These are phyloP conservation scores for Daldinia sp. DNA, from an alignment of 2,329 filamentous ascomycete genomes.

Conservation along the genomic window DNA sequence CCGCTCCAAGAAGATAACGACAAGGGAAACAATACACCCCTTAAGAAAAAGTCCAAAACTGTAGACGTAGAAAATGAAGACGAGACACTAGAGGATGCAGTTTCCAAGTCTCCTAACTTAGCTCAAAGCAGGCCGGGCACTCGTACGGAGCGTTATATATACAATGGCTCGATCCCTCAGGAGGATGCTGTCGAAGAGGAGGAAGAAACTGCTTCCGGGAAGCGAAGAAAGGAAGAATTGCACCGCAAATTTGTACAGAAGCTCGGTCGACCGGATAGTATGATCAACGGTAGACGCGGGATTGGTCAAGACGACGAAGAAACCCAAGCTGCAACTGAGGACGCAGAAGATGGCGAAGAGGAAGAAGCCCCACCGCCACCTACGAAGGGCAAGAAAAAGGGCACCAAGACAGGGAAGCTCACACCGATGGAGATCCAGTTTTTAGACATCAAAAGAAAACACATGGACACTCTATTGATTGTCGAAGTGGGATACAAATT, in stretches of 20 bases:
- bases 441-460: slow-evolving; percentile 89
- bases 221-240: slow-evolving; percentile 71
- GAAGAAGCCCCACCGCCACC: slow-evolving; percentile 59
- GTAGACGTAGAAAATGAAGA: slow-evolving; percentile 52
- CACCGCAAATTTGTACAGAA: slow-evolving; percentile 90
- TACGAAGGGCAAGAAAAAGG: slow-evolving; percentile 70
- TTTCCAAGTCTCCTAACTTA: slow-evolving; percentile 30
- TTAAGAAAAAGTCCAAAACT: slow-evolving; percentile 58
- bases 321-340: slow-evolving; percentile 56
- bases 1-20: slow-evolving; percentile 58
- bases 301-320: slow-evolving; percentile 64
- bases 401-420: slow-evolving; percentile 75
- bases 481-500: slow-evolving; percentile 99
- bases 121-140: slow-evolving; percentile 44
- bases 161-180: slow-evolving; percentile 57
- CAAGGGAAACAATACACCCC: slow-evolving; percentile 53
- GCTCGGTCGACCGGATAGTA: slow-evolving; percentile 84
- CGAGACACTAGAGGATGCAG: slow-evolving; percentile 52
- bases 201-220: slow-evolving; percentile 56
- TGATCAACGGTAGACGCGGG: slow-evolving; percentile 71
- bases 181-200: slow-evolving; percentile 48
- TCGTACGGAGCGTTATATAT: slow-evolving; percentile 63
- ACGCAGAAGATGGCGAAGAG: slow-evolving; percentile 66
- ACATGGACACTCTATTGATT: slow-evolving; percentile 88
- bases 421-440: slow-evolving; percentile 96